A percentile compares a stretch with the other conserved stretches of the same genome.
phyloP scores from a whole-genome alignment of 2,329 filamentous ascomycete species.

The Cercospora berteroae region DNA sequence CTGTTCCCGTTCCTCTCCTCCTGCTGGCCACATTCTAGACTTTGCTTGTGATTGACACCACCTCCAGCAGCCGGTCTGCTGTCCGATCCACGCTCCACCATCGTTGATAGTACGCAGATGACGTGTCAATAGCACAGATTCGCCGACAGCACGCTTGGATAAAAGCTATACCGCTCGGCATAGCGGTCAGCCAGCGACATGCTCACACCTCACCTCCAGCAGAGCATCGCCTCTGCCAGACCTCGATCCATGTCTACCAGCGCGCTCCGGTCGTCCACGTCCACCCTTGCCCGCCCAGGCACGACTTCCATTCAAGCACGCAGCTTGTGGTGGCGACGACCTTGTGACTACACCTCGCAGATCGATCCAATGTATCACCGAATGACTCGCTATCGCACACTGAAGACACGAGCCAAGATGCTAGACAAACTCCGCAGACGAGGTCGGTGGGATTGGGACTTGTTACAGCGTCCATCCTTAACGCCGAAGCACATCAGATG shows the following conservation, averaged over 20 bases:
- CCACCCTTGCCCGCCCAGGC: slow-evolving; percentile 18
- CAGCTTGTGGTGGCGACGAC: slow-evolving; percentile 31
- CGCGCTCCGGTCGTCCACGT: slow-evolving; percentile 19
- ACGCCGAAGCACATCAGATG: slow-evolving; percentile 32
- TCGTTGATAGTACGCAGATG: slow-evolving; percentile 1
- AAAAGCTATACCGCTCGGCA: neutral
- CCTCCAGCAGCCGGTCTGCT: neutral
- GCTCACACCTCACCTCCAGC: slow-evolving; percentile 31
- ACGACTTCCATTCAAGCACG: slow-evolving; percentile 20
- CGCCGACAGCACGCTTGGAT: neutral
- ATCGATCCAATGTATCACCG: slow-evolving; percentile 36
- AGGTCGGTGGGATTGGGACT: slow-evolving; percentile 35
- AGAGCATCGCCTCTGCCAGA: slow-evolving; percentile 19
- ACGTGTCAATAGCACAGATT: slow-evolving; percentile 1
- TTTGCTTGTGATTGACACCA: neutral
- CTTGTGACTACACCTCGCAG: slow-evolving; percentile 31
- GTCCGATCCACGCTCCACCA: neutral
- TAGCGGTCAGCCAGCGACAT: slow-evolving; percentile 19
- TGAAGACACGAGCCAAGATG: slow-evolving; percentile 35
- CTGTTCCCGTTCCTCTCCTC: neutral
- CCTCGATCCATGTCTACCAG: slow-evolving; percentile 20
- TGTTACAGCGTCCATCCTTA: slow-evolving; percentile 30
- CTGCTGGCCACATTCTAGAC: neutral
- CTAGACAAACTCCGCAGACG: slow-evolving; percentile 34
- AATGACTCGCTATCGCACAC: slow-evolving; percentile 30